phyloP scores from a whole-genome alignment of 1,284 basidiomycete species.

The Cutaneotrichosporon sp. region DNA sequence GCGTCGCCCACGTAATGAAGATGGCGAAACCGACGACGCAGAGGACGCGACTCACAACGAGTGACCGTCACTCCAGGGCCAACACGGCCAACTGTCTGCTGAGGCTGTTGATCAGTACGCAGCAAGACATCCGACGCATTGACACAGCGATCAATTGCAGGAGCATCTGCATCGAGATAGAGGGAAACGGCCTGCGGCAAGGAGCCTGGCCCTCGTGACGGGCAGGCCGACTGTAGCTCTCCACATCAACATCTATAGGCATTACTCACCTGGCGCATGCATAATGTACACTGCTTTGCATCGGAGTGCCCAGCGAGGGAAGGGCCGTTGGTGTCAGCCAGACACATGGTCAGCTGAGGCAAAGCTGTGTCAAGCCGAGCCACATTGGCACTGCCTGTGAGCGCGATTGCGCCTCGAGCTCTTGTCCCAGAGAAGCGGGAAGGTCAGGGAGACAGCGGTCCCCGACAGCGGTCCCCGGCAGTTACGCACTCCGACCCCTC shows the following conservation, averaged over 20 bases:
- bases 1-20: constrained; percentile 27
- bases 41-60: constrained; percentile 11
- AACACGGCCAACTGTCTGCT: background rate
- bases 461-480: too few species aligned
- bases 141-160: background rate
- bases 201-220: background rate
- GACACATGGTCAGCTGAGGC: too few species aligned
- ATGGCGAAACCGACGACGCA: constrained; percentile 21
- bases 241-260: background rate
- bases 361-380: too few species aligned
- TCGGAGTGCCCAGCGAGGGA: too few species aligned
- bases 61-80: background rate
- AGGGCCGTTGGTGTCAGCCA: too few species aligned
- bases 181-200: background rate
- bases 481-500: too few species aligned
- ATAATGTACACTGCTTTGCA: background rate
- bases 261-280: background rate
- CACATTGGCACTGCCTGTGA: too few species aligned
- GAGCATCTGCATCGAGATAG: background rate
- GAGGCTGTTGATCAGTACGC: too few species aligned
- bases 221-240: background rate
- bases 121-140: too few species aligned
- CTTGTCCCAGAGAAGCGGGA: too few species aligned
- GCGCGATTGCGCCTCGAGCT: too few species aligned
- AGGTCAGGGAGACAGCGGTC: too few species aligned